These are phyloP conservation scores for Phytopythium ostracodes DNA, from an alignment of 352 stramenopile species.

Conservation along the genomic window DNA sequence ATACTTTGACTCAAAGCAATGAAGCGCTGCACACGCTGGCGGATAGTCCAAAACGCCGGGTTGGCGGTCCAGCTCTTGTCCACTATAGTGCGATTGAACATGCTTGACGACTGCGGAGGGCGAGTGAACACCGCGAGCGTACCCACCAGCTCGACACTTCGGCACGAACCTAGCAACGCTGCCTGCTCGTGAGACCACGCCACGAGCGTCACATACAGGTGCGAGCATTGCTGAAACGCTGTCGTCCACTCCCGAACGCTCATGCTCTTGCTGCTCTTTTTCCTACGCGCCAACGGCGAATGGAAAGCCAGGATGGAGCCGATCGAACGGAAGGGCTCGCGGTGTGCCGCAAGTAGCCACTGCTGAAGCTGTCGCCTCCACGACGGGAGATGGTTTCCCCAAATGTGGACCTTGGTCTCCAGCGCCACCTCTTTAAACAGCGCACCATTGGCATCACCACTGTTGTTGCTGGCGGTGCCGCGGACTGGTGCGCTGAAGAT, in stretches of 20 bases:
- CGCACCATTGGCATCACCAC: background rate
- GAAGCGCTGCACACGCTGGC: background rate
- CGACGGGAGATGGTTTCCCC: conserved; percentile 36
- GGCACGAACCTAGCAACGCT: conserved; percentile 28
- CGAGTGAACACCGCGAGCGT: conserved; percentile 8
- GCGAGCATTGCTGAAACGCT: conserved; percentile 24
- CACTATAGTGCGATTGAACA: conserved; percentile 6
- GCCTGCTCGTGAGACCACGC: conserved; percentile 27
- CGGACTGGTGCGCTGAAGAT: conserved; percentile 10
- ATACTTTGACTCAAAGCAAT: conserved; percentile 1
- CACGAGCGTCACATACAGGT: conserved; percentile 37
- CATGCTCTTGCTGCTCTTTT: conserved; percentile 10
- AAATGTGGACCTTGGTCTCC: conserved; percentile 22
- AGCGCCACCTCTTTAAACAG: conserved; percentile 27
- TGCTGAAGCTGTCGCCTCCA: conserved; percentile 34
- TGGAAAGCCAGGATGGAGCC: conserved; percentile 9
- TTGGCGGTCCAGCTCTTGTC: background rate
- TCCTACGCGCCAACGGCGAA: background rate
- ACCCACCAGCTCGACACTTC: conserved; percentile 32
- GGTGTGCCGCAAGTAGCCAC: conserved; percentile 34
- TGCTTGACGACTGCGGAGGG: background rate
- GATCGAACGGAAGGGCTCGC: conserved; percentile 26
- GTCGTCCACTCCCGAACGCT: conserved; percentile 2
- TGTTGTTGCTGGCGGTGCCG: background rate
- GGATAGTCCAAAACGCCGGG: background rate